phyloP scores from a whole-genome alignment of 2,329 filamentous ascomycete genomes.

The Colletotrichum spinosum region DNA sequence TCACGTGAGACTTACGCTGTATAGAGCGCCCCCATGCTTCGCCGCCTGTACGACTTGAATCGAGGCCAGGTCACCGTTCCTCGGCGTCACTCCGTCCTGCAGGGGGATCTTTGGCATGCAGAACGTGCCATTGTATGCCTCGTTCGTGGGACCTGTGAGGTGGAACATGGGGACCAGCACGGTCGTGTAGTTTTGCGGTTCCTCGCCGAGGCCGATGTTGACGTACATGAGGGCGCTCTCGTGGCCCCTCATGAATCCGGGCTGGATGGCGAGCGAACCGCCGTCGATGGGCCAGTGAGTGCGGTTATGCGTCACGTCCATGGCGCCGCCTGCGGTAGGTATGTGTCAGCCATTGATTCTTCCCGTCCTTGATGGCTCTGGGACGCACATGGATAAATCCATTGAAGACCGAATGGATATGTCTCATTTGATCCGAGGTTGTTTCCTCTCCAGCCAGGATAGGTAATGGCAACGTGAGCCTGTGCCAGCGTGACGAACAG shows the following conservation, averaged over 20 bases:
- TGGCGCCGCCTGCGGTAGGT: slow-evolving; percentile 69
- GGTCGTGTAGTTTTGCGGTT: slow-evolving; percentile 75
- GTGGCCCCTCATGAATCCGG: slow-evolving; percentile 79
- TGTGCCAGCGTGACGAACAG: neutral
- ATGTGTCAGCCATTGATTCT: neutral
- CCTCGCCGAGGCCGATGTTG: slow-evolving; percentile 75
- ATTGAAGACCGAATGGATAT: slow-evolving; percentile 76
- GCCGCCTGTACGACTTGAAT: slow-evolving; percentile 78
- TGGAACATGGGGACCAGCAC: slow-evolving; percentile 73
- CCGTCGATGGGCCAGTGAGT: slow-evolving; percentile 77
- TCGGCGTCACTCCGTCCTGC: slow-evolving; percentile 68
- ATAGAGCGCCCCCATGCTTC: slow-evolving; percentile 75
- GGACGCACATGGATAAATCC: slow-evolving; percentile 75
- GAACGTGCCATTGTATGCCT: slow-evolving; percentile 73
- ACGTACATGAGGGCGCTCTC: slow-evolving; percentile 75
- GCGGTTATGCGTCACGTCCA: slow-evolving; percentile 74
- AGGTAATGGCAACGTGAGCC: slow-evolving; percentile 69
- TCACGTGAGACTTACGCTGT: slow-evolving; percentile 62
- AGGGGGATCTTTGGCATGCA: slow-evolving; percentile 79
- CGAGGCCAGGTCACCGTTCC: slow-evolving; percentile 75
- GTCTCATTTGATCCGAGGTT: slow-evolving; percentile 72
- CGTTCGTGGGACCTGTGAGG: slow-evolving; percentile 71
- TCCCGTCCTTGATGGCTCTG: neutral
- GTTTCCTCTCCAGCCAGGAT: slow-evolving; percentile 74
- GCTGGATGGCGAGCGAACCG: slow-evolving; percentile 75